phyloP scores from a whole-genome alignment of 495 filamentous ascomycete genomes.

The Bacidia rubella region DNA sequence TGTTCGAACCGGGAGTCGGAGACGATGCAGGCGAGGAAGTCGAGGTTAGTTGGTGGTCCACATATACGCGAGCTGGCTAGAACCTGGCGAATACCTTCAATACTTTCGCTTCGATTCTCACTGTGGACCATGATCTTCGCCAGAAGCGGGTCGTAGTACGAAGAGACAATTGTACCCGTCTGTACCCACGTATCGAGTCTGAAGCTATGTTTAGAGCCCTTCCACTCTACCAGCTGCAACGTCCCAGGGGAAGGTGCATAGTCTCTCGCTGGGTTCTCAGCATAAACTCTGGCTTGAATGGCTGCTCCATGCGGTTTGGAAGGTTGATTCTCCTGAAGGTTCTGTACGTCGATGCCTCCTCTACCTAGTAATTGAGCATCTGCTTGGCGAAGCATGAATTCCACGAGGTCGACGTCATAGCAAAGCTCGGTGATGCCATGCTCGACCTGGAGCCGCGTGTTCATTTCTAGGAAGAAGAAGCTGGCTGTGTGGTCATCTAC shows the following conservation, averaged over 20 bases:
- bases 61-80: slow-evolving; percentile 32
- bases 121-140: slow-evolving; percentile 47
- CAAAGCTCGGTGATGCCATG: slow-evolving; percentile 51
- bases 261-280: slow-evolving; percentile 43
- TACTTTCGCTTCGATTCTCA: slow-evolving; percentile 27
- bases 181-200: slow-evolving; percentile 52
- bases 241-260: slow-evolving; percentile 45
- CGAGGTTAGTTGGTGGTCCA: slow-evolving; percentile 44
- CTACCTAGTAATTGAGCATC: slow-evolving; percentile 30
- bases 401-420: slow-evolving; percentile 45
- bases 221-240: slow-evolving; percentile 42
- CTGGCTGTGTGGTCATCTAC: slow-evolving; percentile 43
- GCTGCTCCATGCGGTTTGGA: slow-evolving; percentile 30
- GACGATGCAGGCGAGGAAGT: slow-evolving; percentile 38
- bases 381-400: slow-evolving; percentile 41
- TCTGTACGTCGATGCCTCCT: slow-evolving; percentile 25
- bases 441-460: slow-evolving; percentile 54
- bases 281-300: slow-evolving; percentile 50
- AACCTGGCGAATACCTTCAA: slow-evolving; percentile 30
- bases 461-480: slow-evolving; percentile 60
- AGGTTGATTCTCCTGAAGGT: slow-evolving; percentile 24
- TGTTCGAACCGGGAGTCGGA: slow-evolving; percentile 25
- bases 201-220: slow-evolving; percentile 17
- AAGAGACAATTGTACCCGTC: slow-evolving; percentile 38
- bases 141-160: slow-evolving; percentile 48